phyloP scores from a whole-genome alignment of 768 basidiomycete genomes.

The Kwoniella dendrophila region DNA sequence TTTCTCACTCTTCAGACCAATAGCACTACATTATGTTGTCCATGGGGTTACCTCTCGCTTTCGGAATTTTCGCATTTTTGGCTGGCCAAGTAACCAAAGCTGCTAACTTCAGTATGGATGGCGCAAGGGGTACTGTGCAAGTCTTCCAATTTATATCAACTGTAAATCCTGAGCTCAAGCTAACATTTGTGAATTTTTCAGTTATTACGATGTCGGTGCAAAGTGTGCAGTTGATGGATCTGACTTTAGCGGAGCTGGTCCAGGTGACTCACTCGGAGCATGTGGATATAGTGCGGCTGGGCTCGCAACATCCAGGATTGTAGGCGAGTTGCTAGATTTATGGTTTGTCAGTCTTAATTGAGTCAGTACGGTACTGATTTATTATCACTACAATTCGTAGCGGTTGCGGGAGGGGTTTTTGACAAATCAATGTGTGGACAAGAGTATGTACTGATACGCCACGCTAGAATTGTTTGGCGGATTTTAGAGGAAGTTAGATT shows the following conservation, averaged over 20 bases:
- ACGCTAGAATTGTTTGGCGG: background rate
- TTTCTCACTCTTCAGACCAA: too few relatives aligned
- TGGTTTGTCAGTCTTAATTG: background rate
- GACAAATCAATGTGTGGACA: background rate
- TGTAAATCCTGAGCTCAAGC: too few relatives aligned
- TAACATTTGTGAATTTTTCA: background rate
- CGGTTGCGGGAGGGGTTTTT: background rate
- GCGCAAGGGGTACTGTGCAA: slow-evolving; percentile 1
- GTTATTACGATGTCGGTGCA: background rate
- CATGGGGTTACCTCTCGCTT: too few relatives aligned
- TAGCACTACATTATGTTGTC: too few relatives aligned
- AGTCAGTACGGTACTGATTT: background rate
- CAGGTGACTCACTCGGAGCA: background rate
- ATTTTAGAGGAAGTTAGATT: background rate
- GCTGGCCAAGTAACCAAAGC: background rate
- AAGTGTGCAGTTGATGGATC: background rate
- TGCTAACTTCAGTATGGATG: slow-evolving; percentile 1
- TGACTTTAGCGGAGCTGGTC: background rate
- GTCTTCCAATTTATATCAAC: background rate
- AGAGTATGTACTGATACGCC: background rate
- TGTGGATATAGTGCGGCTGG: slow-evolving; percentile 1
- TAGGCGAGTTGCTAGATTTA: background rate
- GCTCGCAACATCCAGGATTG: background rate
- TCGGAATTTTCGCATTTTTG: background rate
- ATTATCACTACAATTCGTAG: background rate